phyloP scores from a whole-genome alignment of 2,329 filamentous ascomycete species.

The Aspergillus tubingensis region DNA sequence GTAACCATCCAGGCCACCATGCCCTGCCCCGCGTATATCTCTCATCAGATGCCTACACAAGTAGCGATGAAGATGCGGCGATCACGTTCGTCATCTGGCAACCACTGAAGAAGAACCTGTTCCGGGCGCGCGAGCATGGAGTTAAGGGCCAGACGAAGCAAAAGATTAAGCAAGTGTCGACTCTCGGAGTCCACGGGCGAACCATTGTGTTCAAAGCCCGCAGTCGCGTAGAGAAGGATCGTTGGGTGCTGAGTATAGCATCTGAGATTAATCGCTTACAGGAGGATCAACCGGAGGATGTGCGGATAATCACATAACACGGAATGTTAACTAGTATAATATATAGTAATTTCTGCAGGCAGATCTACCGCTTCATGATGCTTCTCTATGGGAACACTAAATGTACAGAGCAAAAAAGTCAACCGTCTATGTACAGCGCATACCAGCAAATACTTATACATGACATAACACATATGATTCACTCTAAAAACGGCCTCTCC shows the following conservation, averaged over 20 bases:
- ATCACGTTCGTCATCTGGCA: conserved; percentile 70
- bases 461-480: neutral
- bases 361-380: neutral
- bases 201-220: conserved; percentile 67
- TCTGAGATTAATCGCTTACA: conserved; percentile 66
- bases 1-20: conserved; percentile 61
- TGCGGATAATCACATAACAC: conserved; percentile 40
- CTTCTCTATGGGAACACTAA: neutral
- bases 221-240: conserved; percentile 65
- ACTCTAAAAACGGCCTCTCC: conserved; percentile 32
- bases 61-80: conserved; percentile 65
- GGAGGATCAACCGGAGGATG: conserved; percentile 50
- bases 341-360: neutral
- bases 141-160: conserved; percentile 46
- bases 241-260: conserved; percentile 67
- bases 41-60: conserved; percentile 60
- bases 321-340: neutral
- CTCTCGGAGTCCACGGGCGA: conserved; percentile 61
- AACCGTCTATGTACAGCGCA: conserved; percentile 6
- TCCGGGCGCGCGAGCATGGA: conserved; percentile 48
- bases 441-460: conserved; percentile 1
- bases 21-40: conserved; percentile 62
- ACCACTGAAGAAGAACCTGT: conserved; percentile 58
- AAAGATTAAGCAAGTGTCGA: conserved; percentile 59
- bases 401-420: neutral